phyloP scores from a whole-genome alignment of 176 grass and related monocot genomes.

The Aegilops tauschii region DNA sequence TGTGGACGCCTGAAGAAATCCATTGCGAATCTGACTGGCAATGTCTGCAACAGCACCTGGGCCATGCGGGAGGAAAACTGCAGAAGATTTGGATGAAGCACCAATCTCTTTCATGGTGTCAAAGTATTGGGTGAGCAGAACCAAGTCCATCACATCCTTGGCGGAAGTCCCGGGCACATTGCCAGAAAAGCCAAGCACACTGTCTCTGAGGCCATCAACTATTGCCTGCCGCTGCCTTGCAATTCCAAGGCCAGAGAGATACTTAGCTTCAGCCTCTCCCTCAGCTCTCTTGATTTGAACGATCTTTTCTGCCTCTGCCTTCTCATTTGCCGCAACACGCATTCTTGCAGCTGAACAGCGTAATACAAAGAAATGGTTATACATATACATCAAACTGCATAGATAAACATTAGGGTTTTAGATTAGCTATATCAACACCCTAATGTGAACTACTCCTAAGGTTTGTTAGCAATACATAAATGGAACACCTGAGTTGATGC shows the following conservation, averaged over 20 bases:
- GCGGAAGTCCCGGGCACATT: slow-evolving; percentile 47
- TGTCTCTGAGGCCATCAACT: slow-evolving; percentile 46
- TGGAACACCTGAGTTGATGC: background rate
- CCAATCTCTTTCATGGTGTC: slow-evolving; percentile 54
- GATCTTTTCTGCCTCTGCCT: slow-evolving; percentile 56
- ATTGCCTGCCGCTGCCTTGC: slow-evolving; percentile 43
- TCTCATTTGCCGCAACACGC: slow-evolving; percentile 41
- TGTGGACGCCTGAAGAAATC: slow-evolving; percentile 37
- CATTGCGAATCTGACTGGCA: slow-evolving; percentile 35
- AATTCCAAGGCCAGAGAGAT: slow-evolving; percentile 42
- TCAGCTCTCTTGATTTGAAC: slow-evolving; percentile 51
- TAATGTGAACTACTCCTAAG: background rate
- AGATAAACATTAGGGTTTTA: background rate
- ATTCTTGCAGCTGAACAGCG: slow-evolving; percentile 40
- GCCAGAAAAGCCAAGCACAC: slow-evolving; percentile 40
- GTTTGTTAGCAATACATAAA: background rate
- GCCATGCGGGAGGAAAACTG: slow-evolving; percentile 46
- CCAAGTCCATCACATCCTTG: slow-evolving; percentile 49
- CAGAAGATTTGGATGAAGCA: slow-evolving; percentile 39
- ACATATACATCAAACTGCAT: background rate
- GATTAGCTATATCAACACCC: background rate
- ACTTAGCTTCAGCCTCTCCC: slow-evolving; percentile 49
- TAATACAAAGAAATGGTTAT: slow-evolving; percentile 9
- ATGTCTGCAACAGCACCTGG: slow-evolving; percentile 50
- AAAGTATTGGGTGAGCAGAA: slow-evolving; percentile 37